phyloP scores from a whole-genome alignment of 352 stramenopile genomes.

The Pythium grandisporangium region DNA sequence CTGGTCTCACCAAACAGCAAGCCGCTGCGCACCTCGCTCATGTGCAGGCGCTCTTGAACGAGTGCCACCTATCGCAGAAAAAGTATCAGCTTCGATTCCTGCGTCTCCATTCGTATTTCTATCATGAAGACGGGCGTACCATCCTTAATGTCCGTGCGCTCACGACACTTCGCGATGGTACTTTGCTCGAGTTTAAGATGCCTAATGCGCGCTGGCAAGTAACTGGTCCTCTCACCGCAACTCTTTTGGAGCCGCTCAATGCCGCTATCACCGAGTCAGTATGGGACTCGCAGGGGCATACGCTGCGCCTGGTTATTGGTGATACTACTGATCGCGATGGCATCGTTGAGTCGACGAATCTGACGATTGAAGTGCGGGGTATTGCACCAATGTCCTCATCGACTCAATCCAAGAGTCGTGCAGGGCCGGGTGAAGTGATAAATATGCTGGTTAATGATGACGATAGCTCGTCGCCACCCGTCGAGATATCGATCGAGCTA shows the following conservation, averaged over 20 bases:
- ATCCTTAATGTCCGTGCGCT: constrained; percentile 25
- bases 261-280: constrained; percentile 24
- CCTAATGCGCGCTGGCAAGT: constrained; percentile 32
- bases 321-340: too few species aligned
- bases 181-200: constrained; percentile 31
- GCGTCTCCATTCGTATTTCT: constrained; percentile 42
- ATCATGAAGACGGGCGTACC: constrained; percentile 29
- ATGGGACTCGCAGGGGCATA: constrained; percentile 35
- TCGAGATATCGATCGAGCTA: constrained; percentile 30
- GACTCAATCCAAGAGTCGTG: too few species aligned
- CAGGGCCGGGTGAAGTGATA: constrained; percentile 36
- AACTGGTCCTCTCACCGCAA: constrained; percentile 11
- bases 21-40: constrained; percentile 19
- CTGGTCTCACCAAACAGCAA: constrained; percentile 16
- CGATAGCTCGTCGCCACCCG: constrained; percentile 7
- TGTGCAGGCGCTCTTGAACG: constrained; percentile 14
- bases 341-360: constrained; percentile 15
- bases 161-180: constrained; percentile 16
- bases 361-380: constrained; percentile 26
- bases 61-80: constrained; percentile 20
- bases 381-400: constrained; percentile 7
- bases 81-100: constrained; percentile 50
- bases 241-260: constrained; percentile 14
- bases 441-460: constrained; percentile 14
- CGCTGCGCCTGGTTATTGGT: constrained; percentile 26